These are phyloP conservation scores for Malus hybrid DNA, from an alignment of 331 rosid genomes.

Conservation along the genomic window DNA sequence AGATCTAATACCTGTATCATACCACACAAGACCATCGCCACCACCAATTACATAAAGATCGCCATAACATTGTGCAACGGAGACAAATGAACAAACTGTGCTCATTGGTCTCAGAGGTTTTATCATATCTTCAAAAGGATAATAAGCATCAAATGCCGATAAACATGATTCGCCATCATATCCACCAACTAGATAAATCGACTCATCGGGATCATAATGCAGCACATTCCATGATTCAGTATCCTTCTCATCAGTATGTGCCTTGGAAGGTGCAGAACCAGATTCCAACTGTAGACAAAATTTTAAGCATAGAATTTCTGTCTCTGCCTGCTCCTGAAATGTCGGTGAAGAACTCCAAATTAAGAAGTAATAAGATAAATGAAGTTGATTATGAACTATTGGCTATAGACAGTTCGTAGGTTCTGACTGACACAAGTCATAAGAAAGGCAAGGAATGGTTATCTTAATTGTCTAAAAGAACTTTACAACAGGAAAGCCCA, in stretches of 20 bases:
- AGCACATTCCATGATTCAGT: slow-evolving; percentile 18
- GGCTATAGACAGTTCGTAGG: not conserved
- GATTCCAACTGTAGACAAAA: not conserved
- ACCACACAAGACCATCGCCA: slow-evolving; percentile 39
- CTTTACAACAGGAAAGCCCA: not conserved
- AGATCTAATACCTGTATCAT: slow-evolving; percentile 36
- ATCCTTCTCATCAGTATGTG: slow-evolving; percentile 17
- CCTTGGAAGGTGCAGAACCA: slow-evolving; percentile 14
- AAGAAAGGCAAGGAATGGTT: not conserved
- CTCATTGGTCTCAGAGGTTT: slow-evolving; percentile 38
- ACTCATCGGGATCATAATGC: slow-evolving; percentile 43
- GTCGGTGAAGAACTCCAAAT: slow-evolving; percentile 7
- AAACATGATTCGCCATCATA: slow-evolving; percentile 49
- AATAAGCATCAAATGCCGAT: slow-evolving; percentile 39
- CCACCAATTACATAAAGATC: slow-evolving; percentile 45
- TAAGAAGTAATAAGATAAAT: not conserved
- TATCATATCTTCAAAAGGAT: slow-evolving; percentile 39
- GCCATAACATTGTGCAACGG: slow-evolving; percentile 35
- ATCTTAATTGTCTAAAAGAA: not conserved
- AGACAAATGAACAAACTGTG: slow-evolving; percentile 34
- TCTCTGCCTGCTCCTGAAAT: slow-evolving; percentile 34
- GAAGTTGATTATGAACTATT: not conserved
- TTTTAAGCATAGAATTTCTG: slow-evolving; percentile 39
- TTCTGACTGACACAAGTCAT: not conserved
- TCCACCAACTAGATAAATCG: slow-evolving; percentile 70